Conservation (phyloP, 768 basidiomycete genomes). For the Leccinum truebloodii region DNA sequence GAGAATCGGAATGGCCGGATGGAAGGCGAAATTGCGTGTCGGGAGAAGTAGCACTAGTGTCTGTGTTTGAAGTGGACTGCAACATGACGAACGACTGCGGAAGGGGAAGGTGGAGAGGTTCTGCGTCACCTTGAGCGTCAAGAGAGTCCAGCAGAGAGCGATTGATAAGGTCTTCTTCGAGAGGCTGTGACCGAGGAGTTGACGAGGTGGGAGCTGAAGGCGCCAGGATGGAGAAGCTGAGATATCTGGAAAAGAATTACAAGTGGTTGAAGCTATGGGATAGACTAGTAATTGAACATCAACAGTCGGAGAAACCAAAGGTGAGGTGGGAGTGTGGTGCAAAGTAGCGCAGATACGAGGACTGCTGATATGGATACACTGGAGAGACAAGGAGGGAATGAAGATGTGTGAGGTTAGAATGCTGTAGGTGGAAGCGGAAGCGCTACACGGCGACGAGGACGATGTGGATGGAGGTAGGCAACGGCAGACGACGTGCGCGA, state of each 20-base stretch:
- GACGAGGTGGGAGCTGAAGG: constrained; percentile 40
- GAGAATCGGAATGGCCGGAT: constrained; percentile 54
- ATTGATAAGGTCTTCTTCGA: constrained; percentile 79
- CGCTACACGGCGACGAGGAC: constrained; percentile 29
- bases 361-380: constrained; percentile 47
- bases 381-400: constrained; percentile 30
- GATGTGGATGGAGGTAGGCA: constrained; percentile 20
- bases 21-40: constrained; percentile 53
- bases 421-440: constrained; percentile 30
- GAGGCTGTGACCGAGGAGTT: constrained; percentile 37
- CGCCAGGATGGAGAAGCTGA: constrained; percentile 50
- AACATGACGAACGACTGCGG: constrained; percentile 44
- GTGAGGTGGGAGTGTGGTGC: constrained; percentile 31
- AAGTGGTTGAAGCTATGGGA: constrained; percentile 29
- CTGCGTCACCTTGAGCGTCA: constrained; percentile 82
- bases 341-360: constrained; percentile 36
- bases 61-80: constrained; percentile 52
- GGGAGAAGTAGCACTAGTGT: constrained; percentile 51
- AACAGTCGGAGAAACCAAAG: constrained; percentile 40
- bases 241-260: constrained; percentile 29
- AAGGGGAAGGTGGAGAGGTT: constrained; percentile 46
- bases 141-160: constrained; percentile 81
- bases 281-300: constrained; percentile 40
- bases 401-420: constrained; percentile 29
- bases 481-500: constrained; percentile 45